Percentiles rank a stretch among this genome's conserved stretches.
phyloP scores from a whole-genome alignment of 164 flowering plant genomes.

The Hamamelis virginiana region DNA sequence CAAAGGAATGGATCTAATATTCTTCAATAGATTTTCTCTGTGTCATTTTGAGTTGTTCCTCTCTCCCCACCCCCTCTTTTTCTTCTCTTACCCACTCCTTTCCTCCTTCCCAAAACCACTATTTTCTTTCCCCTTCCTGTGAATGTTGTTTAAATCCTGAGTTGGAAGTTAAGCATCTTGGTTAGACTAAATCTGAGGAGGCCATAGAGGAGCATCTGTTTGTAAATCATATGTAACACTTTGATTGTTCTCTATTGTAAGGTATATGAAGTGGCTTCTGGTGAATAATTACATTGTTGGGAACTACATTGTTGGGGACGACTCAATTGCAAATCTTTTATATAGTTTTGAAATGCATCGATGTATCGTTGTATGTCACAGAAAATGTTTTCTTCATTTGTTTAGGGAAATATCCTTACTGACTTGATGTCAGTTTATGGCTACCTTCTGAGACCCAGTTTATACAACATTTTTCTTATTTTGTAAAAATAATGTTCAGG shows the following conservation, averaged over 20 bases:
- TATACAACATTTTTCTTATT: too few species aligned
- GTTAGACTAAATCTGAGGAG: neutral
- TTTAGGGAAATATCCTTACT: too few species aligned
- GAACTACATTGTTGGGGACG: too few species aligned
- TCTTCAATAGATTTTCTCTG: neutral
- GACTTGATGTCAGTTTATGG: too few species aligned
- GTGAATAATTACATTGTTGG: too few species aligned
- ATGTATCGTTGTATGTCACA: too few species aligned
- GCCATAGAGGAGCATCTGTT: neutral
- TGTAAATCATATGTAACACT: slow-evolving; percentile 2
- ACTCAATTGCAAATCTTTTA: too few species aligned
- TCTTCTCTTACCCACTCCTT: neutral
- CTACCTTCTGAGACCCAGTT: too few species aligned
- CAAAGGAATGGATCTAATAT: slow-evolving; percentile 85
- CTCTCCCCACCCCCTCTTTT: neutral
- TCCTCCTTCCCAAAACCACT: neutral
- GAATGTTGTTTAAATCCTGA: neutral
- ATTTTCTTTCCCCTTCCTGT: too few species aligned
- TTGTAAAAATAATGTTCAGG: too few species aligned
- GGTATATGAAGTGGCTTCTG: neutral
- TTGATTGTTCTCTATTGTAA: neutral
- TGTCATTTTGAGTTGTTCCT: slow-evolving; percentile 3
- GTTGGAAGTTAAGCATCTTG: slow-evolving; percentile 4
- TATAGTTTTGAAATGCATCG: too few species aligned
- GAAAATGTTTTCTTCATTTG: too few species aligned